A percentile compares a stretch with the other conserved stretches of the same genome.
Conservation (phyloP, 2,329 filamentous ascomycete genomes). For the Metarhizium album region DNA sequence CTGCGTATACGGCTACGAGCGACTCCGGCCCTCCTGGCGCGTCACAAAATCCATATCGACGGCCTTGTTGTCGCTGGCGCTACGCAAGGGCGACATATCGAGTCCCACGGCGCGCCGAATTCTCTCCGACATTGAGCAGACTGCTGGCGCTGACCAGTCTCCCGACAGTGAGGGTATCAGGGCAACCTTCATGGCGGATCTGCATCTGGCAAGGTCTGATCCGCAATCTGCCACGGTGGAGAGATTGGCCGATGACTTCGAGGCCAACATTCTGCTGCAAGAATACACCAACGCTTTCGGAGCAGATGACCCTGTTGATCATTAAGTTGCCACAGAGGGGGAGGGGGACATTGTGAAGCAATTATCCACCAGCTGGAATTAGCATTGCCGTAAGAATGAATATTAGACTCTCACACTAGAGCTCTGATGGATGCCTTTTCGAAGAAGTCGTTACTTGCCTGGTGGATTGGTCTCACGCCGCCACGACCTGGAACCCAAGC, state of each 20-base stretch:
- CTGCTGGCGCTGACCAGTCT: not conserved
- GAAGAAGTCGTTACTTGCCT: too few relatives aligned
- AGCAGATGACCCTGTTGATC: too few relatives aligned
- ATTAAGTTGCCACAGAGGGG: too few relatives aligned
- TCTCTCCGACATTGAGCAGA: constrained; percentile 14
- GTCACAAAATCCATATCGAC: constrained; percentile 23
- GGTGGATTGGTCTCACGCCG: too few relatives aligned
- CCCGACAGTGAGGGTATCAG: constrained; percentile 13
- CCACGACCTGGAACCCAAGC: too few relatives aligned
- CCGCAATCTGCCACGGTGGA: constrained; percentile 22
- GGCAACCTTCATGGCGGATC: constrained; percentile 26
- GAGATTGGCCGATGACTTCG: constrained; percentile 22
- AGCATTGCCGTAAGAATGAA: too few relatives aligned
- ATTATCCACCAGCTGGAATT: too few relatives aligned
- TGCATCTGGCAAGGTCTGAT: constrained; percentile 22
- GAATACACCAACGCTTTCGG: constrained; percentile 15
- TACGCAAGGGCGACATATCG: constrained; percentile 22
- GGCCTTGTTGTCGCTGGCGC: constrained; percentile 25
- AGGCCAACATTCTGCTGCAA: constrained; percentile 20
- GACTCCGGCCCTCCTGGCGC: constrained; percentile 22
- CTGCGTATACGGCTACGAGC: constrained; percentile 28
- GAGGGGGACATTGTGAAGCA: too few relatives aligned
- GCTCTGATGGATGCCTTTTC: too few relatives aligned
- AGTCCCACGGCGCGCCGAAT: constrained; percentile 16
- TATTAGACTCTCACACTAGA: too few relatives aligned